These are phyloP conservation scores for Amniculicola lignicola DNA, from an alignment of 495 filamentous ascomycete genomes.

Conservation along the genomic window DNA sequence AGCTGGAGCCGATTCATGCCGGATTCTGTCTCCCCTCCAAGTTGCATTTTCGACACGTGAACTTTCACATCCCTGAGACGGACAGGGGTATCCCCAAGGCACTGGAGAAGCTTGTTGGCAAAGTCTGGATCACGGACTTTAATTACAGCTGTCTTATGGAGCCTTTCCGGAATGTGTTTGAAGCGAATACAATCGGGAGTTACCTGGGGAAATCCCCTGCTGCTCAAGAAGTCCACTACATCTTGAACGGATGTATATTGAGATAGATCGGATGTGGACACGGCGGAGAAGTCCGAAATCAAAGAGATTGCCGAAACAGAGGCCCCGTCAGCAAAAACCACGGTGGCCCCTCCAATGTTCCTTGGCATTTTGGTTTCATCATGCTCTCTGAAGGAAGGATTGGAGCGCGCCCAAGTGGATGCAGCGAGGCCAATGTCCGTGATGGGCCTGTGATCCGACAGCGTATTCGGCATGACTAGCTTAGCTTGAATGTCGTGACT, in stretches of 20 bases:
- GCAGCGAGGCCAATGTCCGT: background rate
- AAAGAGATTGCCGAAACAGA: constrained; percentile 3
- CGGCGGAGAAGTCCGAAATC: constrained; percentile 15
- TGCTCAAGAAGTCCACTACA: background rate
- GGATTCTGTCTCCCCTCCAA: constrained; percentile 7
- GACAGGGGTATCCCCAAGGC: background rate
- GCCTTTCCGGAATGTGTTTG: constrained; percentile 11
- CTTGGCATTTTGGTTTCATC: background rate
- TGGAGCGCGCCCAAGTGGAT: background rate
- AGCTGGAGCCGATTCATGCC: constrained; percentile 24
- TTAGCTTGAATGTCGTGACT: constrained; percentile 4
- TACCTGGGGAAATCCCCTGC: background rate
- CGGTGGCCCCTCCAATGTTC: constrained; percentile 16
- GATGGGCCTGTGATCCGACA: background rate
- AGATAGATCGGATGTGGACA: constrained; percentile 4
- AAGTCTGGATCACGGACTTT: constrained; percentile 19
- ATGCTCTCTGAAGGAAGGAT: background rate
- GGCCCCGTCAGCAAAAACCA: constrained; percentile 10
- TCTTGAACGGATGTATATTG: background rate
- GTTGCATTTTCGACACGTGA: background rate
- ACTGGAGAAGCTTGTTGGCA: constrained; percentile 12
- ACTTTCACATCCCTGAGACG: background rate
- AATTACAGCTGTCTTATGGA: background rate
- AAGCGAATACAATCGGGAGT: constrained; percentile 3
- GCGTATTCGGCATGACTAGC: background rate